Evolutionary conservation across 495 filamentous ascomycete species (phyloP), one percentile per base, ranked within the genome.

Genomic region (Penicillium subrubescens): DNA sequence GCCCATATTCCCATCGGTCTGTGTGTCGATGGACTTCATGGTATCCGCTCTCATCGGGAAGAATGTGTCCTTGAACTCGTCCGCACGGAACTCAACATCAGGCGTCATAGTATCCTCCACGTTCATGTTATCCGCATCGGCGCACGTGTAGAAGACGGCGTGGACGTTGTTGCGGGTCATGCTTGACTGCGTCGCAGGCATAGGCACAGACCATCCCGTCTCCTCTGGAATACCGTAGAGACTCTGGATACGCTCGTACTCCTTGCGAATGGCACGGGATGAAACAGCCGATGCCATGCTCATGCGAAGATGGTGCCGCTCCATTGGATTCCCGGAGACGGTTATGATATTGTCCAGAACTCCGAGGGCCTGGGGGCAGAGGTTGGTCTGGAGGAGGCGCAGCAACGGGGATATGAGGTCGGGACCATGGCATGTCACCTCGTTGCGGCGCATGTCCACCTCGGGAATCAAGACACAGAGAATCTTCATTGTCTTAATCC

Each of bases 221-320:
- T 92, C 91, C 72, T 97, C 94, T 2, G 95, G 95, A 62, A 99
- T 97, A 53, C 95, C 95, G 73, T 97, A 99, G 23, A 99, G 80
- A 71, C 92, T 97, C 70, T 96, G 89, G 6, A 92, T 96, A 34
- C 90, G 89, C 69, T 97, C 95, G 70, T 97, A 98, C 73, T 97
- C 92, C 71, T 97, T 97, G 44, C 91, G 88, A 53, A 94, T 89
- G 0, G 89, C 88, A 65, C 91, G 89, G 1, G 92, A 94, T 21
- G 90, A 90, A 25, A 87, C 87, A 41, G 89, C 84, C 8, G 79
- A 82, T 8, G 91, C 92, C 90, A 98, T 97, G 77, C 92, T 97
- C 95, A 98, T 99, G 25, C 95, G 87, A 48, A 99, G 80, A 67
- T 97, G 93, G 68, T 97, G 92, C 62, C 89, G 90, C 77, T 97